Evolutionary conservation across 805 yeast genomes (phyloP), one percentile per base, ranked within the genome.

Genomic region (Wickerhamiella sorbophila): DNA sequence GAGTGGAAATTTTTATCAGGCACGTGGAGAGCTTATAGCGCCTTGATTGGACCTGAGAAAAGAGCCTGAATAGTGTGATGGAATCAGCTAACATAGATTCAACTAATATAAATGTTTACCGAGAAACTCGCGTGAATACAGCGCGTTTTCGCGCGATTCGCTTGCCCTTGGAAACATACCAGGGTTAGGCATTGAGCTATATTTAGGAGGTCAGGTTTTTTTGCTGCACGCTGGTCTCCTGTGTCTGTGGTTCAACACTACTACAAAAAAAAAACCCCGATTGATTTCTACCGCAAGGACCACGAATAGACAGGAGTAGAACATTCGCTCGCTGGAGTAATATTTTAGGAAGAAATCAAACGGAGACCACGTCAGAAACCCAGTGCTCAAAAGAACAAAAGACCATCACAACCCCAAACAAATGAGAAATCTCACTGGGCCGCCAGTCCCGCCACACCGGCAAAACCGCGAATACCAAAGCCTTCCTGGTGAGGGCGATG

Each of bases 391-490:
- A 9, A 26, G 31, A 26, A 26, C 14, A 9, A 14, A 26, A 9
- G 14, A 9, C 9, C 12, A 14, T 9, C 31, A 9, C 31, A 26
- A 9, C 9, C n/a, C n/a, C n/a, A n/a, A n/a, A 6, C n/a, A 16
- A 24, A 49, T 49, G 52, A 40, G 49, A 37, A 47, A 49, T 36
- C 38, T 49, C n/a, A 47, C 50, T 5, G 50, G 46, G 10, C 45
- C 38, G 21, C 38, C 47, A n/a, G 39, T 24, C 20, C 48, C 44
- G 27, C 43, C 44, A 32, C 40, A 36, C 17, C 42, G 41, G 19
- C 33, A 32, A 5, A 24, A 22, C 3, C 38, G 31, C 17, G 31
- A 36, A 16, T 24, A 36, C 5, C 38, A 36, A 16, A 22, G 31
- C 21, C 31, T 24, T 24, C 38, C 31, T 6, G 31, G 31, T 14